Evolutionary conservation across 2,329 filamentous ascomycete genomes (phyloP), one percentile per base, ranked within the genome.

Genomic region (Cladosporium cucumerinum): DNA sequence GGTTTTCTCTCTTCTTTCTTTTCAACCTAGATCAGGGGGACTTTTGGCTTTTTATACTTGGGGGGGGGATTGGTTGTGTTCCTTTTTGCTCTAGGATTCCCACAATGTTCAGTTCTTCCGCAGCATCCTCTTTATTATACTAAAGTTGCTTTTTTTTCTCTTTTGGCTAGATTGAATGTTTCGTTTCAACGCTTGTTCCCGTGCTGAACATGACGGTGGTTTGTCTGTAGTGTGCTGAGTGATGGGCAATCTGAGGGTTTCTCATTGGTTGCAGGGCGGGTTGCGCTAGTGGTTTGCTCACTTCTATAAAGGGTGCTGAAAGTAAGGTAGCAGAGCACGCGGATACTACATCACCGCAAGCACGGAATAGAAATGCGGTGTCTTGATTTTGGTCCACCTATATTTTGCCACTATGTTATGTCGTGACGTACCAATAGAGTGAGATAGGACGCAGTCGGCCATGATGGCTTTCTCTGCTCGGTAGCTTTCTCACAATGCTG

Each of bases 21-120:
- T 36, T 39, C 32, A 57, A 57, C 54, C 54, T 57, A 57, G 54
- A 57, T 57, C 32, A 39, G 18, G 54, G 54, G n/a, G n/a, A 57
- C n/a, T 25, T 57, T 57, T 57, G 30, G 54, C 32, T 57, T 39
- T 25, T 16, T 23, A 5, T n/a, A 23, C 23, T 23, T 18, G 3
- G 32, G 11, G 3, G 32, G 11, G n/a, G 32, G 54, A 21, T 57
- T 55, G 11, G 32, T 16, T 57, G 21, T 23, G 18, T 57, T 30
- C 12, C 21, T 18, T 32, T 30, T 43, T 43, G 18, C 18, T n/a
- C 23, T 55, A 30, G n/a, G 21, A 57, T 57, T 57, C 32, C 30
- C 51, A 55, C 25, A 18, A 32, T 25, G 54, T 57, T 57, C 54
- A 30, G 8, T 23, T 32, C 30, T 54, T 32, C 23, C 26, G 51